Conservation (phyloP, 108 stramenopile genomes). For the Nitzschia putrida region DNA sequence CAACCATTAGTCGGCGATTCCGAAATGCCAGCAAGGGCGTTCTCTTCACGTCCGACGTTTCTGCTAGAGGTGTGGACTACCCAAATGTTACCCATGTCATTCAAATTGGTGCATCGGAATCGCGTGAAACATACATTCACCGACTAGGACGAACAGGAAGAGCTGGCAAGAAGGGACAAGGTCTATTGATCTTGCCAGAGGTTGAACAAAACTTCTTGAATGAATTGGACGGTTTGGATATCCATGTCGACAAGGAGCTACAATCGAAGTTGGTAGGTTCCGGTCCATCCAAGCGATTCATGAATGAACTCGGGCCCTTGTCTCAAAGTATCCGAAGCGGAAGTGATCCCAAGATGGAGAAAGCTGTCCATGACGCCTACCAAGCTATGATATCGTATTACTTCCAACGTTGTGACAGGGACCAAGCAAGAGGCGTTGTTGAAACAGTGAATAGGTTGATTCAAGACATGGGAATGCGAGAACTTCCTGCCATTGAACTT, state of each 20-base stretch:
- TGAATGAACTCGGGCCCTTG: conserved; percentile 34
- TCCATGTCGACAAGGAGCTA: conserved; percentile 4
- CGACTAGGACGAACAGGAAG: conserved; percentile 95
- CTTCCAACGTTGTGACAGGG: conserved; percentile 22
- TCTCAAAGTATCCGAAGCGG: conserved; percentile 23
- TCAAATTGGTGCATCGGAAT: conserved; percentile 71
- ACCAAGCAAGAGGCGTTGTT: conserved; percentile 7
- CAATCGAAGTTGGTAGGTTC: conserved; percentile 4
- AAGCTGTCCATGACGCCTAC: conserved; percentile 29
- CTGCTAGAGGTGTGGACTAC: conserved; percentile 90
- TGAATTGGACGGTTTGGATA: conserved; percentile 27
- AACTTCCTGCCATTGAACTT: conserved; percentile 37
- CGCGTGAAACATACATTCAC: conserved; percentile 90
- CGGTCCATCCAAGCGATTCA: conserved; percentile 13
- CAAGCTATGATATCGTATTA: conserved; percentile 38
- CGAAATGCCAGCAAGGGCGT: conserved; percentile 48
- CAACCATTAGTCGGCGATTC: conserved; percentile 62
- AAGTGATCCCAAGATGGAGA: conserved; percentile 16
- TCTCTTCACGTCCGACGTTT: conserved; percentile 90
- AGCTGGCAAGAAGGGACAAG: conserved; percentile 75
- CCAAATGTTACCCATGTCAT: conserved; percentile 57
- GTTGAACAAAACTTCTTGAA: conserved; percentile 29
- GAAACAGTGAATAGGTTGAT: conserved; percentile 23
- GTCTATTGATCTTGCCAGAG: conserved; percentile 61
- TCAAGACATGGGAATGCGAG: conserved; percentile 24